Percentiles rank a stretch among this genome's conserved stretches.
Evolutionary conservation across 164 flowering plant genomes (phyloP).

Genomic region (Liriodendron chinense): DNA sequence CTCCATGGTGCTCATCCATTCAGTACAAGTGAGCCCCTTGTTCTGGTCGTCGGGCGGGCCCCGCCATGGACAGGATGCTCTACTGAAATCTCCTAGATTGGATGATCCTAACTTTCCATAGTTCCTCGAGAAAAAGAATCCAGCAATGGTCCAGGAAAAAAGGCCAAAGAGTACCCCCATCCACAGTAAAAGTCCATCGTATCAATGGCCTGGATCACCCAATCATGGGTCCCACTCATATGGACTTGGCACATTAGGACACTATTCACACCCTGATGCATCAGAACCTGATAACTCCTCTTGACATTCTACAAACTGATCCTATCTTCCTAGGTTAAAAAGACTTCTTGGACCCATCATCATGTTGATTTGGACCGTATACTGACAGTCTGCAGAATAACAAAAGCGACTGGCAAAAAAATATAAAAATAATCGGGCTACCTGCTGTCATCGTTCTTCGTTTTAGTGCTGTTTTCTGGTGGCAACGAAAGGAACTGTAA

Average conservation of each 20-base stretch:
- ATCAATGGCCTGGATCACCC: no score
- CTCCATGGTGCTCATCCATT: neutral
- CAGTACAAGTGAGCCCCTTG: neutral
- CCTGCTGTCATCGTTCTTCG: slow-evolving; percentile 22
- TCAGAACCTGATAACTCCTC: neutral
- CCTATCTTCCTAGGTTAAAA: neutral
- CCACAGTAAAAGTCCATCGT: neutral
- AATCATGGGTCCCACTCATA: neutral
- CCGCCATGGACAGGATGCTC: neutral
- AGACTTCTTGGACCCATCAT: no score
- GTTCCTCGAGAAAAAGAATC: no score
- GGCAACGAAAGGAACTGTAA: slow-evolving; percentile 59
- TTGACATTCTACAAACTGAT: neutral
- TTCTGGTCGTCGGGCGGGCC: neutral
- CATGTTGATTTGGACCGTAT: neutral
- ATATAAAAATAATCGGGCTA: neutral
- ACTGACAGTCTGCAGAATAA: neutral
- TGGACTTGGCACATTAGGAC: neutral
- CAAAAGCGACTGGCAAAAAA: neutral
- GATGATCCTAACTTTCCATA: neutral
- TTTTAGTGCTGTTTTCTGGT: slow-evolving; percentile 44
- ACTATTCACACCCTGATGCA: neutral
- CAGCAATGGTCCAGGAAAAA: neutral
- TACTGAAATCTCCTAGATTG: neutral
- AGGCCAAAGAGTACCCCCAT: neutral